Evolutionary conservation across 768 basidiomycete genomes (phyloP).

Genomic region (Boletus reticuloceps): DNA sequence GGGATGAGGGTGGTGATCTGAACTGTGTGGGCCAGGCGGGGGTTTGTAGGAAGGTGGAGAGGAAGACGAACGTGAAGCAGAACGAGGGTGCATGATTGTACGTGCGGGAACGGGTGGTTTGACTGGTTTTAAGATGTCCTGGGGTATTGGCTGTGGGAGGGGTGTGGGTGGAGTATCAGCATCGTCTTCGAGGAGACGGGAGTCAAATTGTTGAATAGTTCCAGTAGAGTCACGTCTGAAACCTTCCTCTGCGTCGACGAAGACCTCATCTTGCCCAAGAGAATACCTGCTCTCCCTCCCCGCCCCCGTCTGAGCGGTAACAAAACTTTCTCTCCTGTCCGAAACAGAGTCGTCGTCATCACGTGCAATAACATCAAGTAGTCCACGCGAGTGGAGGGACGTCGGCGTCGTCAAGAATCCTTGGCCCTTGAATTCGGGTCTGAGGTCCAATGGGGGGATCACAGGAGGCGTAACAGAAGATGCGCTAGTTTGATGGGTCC

Average conservation of each 20-base stretch:
- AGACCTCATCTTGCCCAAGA: slow-evolving; percentile 24
- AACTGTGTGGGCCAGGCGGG: slow-evolving; percentile 16
- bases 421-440: slow-evolving; percentile 47
- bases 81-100: slow-evolving; percentile 8
- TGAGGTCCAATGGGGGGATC: slow-evolving; percentile 60
- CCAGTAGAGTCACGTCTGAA: slow-evolving; percentile 21
- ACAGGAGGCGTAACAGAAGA: slow-evolving; percentile 42
- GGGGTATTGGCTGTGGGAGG: background rate
- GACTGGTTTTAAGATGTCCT: background rate
- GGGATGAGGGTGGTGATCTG: slow-evolving; percentile 15
- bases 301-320: slow-evolving; percentile 41
- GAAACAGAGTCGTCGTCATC: slow-evolving; percentile 42
- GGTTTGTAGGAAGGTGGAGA: slow-evolving; percentile 26
- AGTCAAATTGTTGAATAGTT: slow-evolving; percentile 22
- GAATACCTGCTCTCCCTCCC: slow-evolving; percentile 33
- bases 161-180: slow-evolving; percentile 3
- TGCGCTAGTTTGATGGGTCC: slow-evolving; percentile 48
- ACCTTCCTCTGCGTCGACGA: slow-evolving; percentile 30
- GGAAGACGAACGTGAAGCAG: slow-evolving; percentile 18
- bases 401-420: slow-evolving; percentile 30
- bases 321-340: slow-evolving; percentile 55
- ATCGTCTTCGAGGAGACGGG: slow-evolving; percentile 13
- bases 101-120: slow-evolving; percentile 25
- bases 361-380: slow-evolving; percentile 25
- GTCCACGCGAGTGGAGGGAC: slow-evolving; percentile 19